Base-by-base conservation (phyloP, 208 protist species). In the Leishmania braziliensis region DNA sequence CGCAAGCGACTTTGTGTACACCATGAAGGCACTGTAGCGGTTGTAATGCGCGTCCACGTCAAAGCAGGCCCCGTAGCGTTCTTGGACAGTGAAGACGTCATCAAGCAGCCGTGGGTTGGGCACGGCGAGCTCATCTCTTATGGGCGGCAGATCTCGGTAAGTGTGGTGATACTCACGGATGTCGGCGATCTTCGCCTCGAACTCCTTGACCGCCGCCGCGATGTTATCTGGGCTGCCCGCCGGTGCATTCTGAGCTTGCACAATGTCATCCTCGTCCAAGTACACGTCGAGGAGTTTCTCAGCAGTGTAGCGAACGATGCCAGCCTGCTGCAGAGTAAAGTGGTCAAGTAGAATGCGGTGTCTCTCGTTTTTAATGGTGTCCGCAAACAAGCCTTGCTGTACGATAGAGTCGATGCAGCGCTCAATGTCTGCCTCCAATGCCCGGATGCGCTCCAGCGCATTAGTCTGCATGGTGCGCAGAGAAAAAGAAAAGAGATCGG, bases 211-310 rank as follows among this genome's bases (percentile, higher is more conserved):
- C 5, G 92, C 94, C 0, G 83, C 82, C 5, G 78, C 87, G 16
- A 96, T 36, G 23, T 90, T 90, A 9, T 91, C 86, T 9, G 79
- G 71, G 20, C 88, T 89, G 16, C 95, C 88, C 12, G 86, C 75
- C 9, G 90, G 88, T 1, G 91, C 91, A 29, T 91, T 84, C 65
- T 91, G 90, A 0, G 79, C 90, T 12, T 88, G 77, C 16, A 92
- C 84, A 79, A 97, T 95, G 26, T 97, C 95, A 54, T 97, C 93
- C 69, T 96, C 92, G 76, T 97, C 95, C 26, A 97, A 79, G 74
- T 97, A 97, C 4, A 84, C 79, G 69, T 97, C 95, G 10, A 96
- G 85, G 72, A 97, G 83, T 79, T 97, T 95, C 48, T 96, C 92
- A 3, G 91, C 83, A 33, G 87, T 89, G 8, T 62, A 72, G n/a